Percentiles rank a stretch among this genome's conserved stretches.
Conservation (phyloP, 2,329 filamentous ascomycete species). For the Delphinella strobiligena region DNA sequence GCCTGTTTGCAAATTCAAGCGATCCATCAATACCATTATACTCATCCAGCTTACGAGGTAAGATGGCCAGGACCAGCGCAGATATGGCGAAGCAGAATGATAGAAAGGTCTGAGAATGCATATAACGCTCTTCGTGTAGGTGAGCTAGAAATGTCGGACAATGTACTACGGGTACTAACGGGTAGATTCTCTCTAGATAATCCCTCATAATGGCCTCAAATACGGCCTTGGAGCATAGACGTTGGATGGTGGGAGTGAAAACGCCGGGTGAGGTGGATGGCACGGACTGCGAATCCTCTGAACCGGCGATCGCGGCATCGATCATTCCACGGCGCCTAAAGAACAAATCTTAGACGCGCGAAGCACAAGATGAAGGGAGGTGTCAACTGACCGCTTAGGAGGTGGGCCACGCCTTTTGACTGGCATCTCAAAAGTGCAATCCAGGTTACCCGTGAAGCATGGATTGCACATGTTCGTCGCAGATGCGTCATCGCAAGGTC, state of each 20-base stretch:
- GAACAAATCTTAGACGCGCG: neutral
- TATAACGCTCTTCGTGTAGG: neutral
- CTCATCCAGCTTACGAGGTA: neutral
- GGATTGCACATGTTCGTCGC: neutral
- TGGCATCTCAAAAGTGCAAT: neutral
- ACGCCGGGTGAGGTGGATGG: neutral
- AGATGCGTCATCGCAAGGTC: neutral
- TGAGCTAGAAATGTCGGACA: neutral
- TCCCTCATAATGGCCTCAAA: conserved; percentile 1
- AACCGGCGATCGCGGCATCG: too few species aligned
- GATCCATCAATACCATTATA: neutral
- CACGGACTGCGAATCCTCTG: too few species aligned
- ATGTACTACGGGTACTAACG: conserved; percentile 1
- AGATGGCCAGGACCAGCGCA: neutral
- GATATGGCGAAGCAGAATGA: neutral
- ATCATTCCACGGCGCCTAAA: too few species aligned
- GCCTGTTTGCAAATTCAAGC: neutral
- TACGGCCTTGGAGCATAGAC: neutral
- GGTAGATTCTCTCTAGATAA: conserved; percentile 1
- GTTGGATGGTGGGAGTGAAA: neutral
- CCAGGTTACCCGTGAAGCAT: neutral
- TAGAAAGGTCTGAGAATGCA: neutral
- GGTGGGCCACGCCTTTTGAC: conserved; percentile 1
- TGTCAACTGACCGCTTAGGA: neutral
- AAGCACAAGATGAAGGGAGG: neutral